These are phyloP conservation scores for Mucor saturninus DNA, from an alignment of 371 early-diverging fungal species.

Conservation along the genomic window DNA sequence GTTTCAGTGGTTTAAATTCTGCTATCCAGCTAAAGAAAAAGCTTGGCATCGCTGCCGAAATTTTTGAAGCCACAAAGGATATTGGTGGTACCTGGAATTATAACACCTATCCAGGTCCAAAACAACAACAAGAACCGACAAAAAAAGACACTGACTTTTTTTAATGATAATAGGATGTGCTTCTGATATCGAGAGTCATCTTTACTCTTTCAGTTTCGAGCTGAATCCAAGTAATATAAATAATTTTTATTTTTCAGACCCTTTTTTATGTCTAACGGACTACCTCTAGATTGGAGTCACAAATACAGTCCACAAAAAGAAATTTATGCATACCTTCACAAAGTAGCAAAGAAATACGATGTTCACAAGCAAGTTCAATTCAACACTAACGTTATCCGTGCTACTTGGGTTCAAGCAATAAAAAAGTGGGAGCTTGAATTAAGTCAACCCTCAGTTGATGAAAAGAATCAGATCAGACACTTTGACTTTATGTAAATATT, in stretches of 20 bases:
- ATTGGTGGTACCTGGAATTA: slow-evolving; percentile 69
- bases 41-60: slow-evolving; percentile 45
- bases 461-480: slow-evolving; percentile 12
- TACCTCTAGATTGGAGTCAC: slow-evolving; percentile 51
- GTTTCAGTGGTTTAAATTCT: slow-evolving; percentile 66
- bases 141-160: not conserved
- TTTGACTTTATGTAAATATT: slow-evolving; percentile 41
- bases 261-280: not conserved
- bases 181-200: slow-evolving; percentile 64
- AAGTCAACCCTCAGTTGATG: not conserved
- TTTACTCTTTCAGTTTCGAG: slow-evolving; percentile 58
- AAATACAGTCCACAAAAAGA: slow-evolving; percentile 50
- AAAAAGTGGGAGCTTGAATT: slow-evolving; percentile 55
- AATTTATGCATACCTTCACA: slow-evolving; percentile 56
- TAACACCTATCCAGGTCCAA: slow-evolving; percentile 61
- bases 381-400: slow-evolving; percentile 45
- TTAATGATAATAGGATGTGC: slow-evolving; percentile 34
- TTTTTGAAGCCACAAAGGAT: slow-evolving; percentile 61
- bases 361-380: slow-evolving; percentile 53
- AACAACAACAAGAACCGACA: not conserved
- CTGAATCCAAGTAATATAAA: slow-evolving; percentile 44
- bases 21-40: slow-evolving; percentile 60
- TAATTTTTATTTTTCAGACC: not conserved
- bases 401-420: slow-evolving; percentile 48
- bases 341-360: slow-evolving; percentile 54